Base-by-base conservation (phyloP, 306 rosid genomes). In the Gynostemma pentaphyllum region DNA sequence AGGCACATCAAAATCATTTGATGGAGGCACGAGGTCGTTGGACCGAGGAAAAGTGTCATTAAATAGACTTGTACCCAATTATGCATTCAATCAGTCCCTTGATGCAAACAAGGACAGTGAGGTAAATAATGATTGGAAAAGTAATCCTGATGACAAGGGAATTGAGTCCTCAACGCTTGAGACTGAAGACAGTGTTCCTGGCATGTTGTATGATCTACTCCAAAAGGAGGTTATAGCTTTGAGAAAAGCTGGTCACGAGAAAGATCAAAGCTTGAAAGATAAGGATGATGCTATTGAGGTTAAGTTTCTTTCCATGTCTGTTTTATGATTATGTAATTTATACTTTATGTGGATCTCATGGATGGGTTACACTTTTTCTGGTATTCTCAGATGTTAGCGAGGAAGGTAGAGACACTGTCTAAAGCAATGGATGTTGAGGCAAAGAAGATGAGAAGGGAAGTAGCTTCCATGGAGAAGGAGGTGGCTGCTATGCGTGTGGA, bases 401-500 rank as follows among this genome's bases (percentile, higher is more conserved):
- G 81, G 95, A 94, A 94, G 85, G 99, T 94, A 37, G 99, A 94
- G 67, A 94, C 97, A 66, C 76, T 94, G 82, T 86, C 95, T 56
- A 94, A 89, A 80, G 99, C 99, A 69, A 94, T 94, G 99, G 99
- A 94, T 70, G 97, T 94, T 55, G 97, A 94, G 78, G 99, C 99
- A n/a, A 88, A 80, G 85, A 94, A 89, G 74, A 94, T 94, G 97
- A 85, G 97, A 83, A 86, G 99, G 64, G 99, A 94, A 83, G 99
- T 94, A 54, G 95, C 97, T 67, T 72, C 69, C 62, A 94, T 88
- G 99, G 99, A 94, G 87, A 94, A 88, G 80, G 95, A 94, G 83
- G 97, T 94, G 61, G 92, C 99, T 78, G 99, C 97, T n/a, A 88
- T 94, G 94, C 95, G 99, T 21, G 85, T 87, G 55, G 99, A 94